Evolutionary conservation across 1,139 yeast genomes (phyloP).

Genomic region (Trichomonascaceae sp.): DNA sequence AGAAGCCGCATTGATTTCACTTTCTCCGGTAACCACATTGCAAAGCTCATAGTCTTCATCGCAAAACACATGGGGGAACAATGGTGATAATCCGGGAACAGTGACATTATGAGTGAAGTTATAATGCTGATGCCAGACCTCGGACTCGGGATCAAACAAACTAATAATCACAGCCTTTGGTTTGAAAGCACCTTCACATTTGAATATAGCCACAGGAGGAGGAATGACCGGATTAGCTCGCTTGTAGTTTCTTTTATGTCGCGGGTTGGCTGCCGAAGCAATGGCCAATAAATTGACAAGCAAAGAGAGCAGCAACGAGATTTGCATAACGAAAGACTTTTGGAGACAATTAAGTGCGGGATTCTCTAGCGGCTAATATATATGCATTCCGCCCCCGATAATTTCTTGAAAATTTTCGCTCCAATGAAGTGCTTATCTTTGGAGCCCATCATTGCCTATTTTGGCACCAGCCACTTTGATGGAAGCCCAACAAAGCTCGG

Average conservation of each 20-base stretch:
- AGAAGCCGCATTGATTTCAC: slow-evolving; percentile 62
- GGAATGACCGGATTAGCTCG: neutral
- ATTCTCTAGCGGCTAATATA: neutral
- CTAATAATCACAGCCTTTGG: slow-evolving; percentile 54
- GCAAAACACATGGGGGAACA: slow-evolving; percentile 54
- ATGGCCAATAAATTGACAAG: slow-evolving; percentile 2
- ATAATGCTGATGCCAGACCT: slow-evolving; percentile 47
- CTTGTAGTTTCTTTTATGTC: neutral
- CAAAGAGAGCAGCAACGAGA: neutral
- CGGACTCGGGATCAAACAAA: slow-evolving; percentile 51
- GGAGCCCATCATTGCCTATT: neutral
- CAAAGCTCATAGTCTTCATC: slow-evolving; percentile 48
- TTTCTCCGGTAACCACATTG: slow-evolving; percentile 63
- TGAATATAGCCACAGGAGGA: slow-evolving; percentile 5
- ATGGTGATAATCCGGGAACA: slow-evolving; percentile 59
- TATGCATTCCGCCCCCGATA: neutral
- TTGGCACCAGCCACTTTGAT: neutral
- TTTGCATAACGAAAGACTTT: neutral
- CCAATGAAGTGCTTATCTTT: neutral
- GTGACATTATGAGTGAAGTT: slow-evolving; percentile 49
- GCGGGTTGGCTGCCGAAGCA: slow-evolving; percentile 5
- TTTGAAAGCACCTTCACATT: slow-evolving; percentile 7
- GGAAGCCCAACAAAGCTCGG: neutral
- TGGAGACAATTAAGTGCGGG: neutral
- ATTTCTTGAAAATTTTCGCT: neutral